Evolutionary conservation across 2,329 filamentous ascomycete species (phyloP).

Genomic region (Cordyceps fumosorosea): DNA sequence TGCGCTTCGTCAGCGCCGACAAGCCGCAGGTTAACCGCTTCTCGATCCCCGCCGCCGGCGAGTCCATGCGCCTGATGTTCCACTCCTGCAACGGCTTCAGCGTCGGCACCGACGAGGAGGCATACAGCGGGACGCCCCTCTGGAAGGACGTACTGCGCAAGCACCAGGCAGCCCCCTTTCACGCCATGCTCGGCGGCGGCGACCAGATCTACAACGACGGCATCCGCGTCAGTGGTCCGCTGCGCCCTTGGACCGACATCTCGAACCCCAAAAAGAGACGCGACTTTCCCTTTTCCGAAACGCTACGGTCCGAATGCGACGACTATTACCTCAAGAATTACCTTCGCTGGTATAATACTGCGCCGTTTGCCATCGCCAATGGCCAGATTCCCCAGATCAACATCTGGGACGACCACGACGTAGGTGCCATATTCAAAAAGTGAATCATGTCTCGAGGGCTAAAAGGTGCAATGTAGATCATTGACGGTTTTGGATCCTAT

Average conservation of each 20-base stretch:
- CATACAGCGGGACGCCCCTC: conserved; percentile 82
- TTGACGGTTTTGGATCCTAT: conserved; percentile 91
- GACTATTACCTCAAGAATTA: conserved; percentile 91
- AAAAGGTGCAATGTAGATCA: conserved; percentile 52
- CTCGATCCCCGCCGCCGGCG: conserved; percentile 72
- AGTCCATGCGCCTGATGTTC: conserved; percentile 98
- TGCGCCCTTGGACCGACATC: conserved; percentile 77
- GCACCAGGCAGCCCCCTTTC: conserved; percentile 76
- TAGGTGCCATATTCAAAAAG: conserved; percentile 31
- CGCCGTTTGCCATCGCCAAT: conserved; percentile 79
- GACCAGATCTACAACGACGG: conserved; percentile 97
- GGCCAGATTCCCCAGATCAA: conserved; percentile 94
- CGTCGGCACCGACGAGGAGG: conserved; percentile 74
- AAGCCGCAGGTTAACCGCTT: conserved; percentile 62
- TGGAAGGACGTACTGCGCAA: conserved; percentile 90
- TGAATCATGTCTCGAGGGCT: too few relatives aligned
- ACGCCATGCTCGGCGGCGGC: conserved; percentile 91
- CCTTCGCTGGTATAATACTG: conserved; percentile 72
- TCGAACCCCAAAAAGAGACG: conserved; percentile 77
- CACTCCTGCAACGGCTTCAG: conserved; percentile 98
- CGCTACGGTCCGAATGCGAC: conserved; percentile 77
- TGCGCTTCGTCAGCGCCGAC: conserved; percentile 53
- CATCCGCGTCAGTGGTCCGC: conserved; percentile 75
- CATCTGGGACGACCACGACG: conserved; percentile 94
- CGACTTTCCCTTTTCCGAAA: conserved; percentile 68